Evolutionary conservation across 2,329 filamentous ascomycete species (phyloP), one percentile per base, ranked within the genome.

Genomic region (Colletotrichum navitas): DNA sequence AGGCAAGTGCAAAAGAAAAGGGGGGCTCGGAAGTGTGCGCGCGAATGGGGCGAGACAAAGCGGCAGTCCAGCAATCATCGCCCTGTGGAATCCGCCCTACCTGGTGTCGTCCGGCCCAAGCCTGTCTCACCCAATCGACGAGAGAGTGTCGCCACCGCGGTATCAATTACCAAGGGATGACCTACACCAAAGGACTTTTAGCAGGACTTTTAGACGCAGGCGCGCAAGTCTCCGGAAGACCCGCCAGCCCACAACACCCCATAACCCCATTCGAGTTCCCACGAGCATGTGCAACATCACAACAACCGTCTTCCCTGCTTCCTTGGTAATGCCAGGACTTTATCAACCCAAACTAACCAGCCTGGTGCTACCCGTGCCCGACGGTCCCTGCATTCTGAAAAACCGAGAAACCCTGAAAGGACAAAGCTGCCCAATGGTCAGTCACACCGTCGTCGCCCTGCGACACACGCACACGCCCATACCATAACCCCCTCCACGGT

Each of bases 221-320:
- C 60, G n/a, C 8, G 3, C 21, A 7, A 1, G 47, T 52, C 52
- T 16, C 32, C 34, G 5, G 39, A 18, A 51, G 59, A 51, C 60
- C 60, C 60, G 60, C 45, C 45, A n/a, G 52, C 60, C 60, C 45
- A 39, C 60, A 21, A 39, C 60, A 21, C 43, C 43, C 43, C 43
- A 3, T 11, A 51, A 12, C 45, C 29, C 32, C 45, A 8, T 51
- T 52, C n/a, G 34, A 34, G 60, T 54, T 54, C 16, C 34, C 54
- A 60, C 64, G 24, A 47, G 56, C 64, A 61, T 61, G 29, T 69
- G 66, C 66, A 69, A 59, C 66, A 65, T 66, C 54, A 18, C 60
- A 68, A 68, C 66, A 59, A 41, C 55, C 39, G 16, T 61, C 63
- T 70, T 70, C 68, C 68, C 68, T 71, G 68, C 68, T 71, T 66